These are phyloP conservation scores for Diaporthe eres DNA, from an alignment of 2,329 filamentous ascomycete genomes.

Conservation along the genomic window DNA sequence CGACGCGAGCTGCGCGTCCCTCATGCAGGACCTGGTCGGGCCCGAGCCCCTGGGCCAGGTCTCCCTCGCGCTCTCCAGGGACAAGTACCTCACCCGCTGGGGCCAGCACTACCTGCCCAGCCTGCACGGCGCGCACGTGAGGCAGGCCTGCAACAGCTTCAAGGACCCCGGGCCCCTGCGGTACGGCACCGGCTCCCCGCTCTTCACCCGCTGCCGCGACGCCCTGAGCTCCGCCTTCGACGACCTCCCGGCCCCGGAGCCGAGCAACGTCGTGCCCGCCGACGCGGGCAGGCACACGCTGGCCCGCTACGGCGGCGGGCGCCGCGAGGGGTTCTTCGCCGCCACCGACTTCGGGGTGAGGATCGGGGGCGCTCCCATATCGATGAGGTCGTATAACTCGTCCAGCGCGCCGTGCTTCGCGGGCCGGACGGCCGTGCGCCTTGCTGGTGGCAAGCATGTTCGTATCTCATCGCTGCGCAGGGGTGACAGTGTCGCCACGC, in stretches of 20 bases:
- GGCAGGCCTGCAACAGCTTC: constrained; percentile 73
- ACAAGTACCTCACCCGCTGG: constrained; percentile 63
- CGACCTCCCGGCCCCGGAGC: constrained; percentile 59
- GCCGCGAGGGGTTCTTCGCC: not conserved
- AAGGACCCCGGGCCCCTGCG: constrained; percentile 71
- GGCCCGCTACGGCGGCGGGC: not conserved
- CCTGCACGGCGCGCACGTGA: constrained; percentile 67
- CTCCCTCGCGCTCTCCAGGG: constrained; percentile 58
- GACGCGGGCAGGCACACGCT: not conserved
- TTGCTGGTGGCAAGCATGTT: constrained; percentile 57
- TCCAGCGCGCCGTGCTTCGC: constrained; percentile 65
- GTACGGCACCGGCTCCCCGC: constrained; percentile 64
- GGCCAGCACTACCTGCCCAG: constrained; percentile 71
- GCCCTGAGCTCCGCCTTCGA: constrained; percentile 65
- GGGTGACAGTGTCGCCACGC: constrained; percentile 66
- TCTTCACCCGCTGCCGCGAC: constrained; percentile 67
- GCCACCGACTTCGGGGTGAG: not conserved
- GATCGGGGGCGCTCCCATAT: constrained; percentile 44
- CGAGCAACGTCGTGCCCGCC: constrained; percentile 48
- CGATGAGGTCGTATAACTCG: constrained; percentile 62
- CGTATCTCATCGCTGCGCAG: constrained; percentile 59
- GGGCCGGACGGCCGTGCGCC: constrained; percentile 60
- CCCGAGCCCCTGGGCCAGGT: constrained; percentile 64
- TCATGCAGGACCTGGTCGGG: constrained; percentile 64
- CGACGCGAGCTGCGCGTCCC: constrained; percentile 59